Base-by-base conservation (phyloP, 805 yeast genomes). In the Myxozyma neglecta region DNA sequence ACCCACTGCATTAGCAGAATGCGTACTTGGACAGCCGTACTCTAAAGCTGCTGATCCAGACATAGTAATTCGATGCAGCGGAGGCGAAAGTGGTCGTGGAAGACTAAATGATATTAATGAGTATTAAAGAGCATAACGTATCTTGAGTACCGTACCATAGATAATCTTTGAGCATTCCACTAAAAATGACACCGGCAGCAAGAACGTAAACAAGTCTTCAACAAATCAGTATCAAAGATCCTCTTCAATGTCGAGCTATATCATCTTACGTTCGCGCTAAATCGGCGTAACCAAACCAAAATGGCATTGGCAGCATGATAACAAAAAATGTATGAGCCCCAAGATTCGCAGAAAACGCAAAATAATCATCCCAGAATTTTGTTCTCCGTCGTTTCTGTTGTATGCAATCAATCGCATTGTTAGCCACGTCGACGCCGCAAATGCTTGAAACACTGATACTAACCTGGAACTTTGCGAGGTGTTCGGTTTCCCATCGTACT, bases 291-390 rank as follows among this genome's bases (percentile, higher is more conserved):
- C 96, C 97, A 62, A 86, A 82, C 96, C 97, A 93, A 39, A 84
- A 79, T 11, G 94, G 89, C 9, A 88, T 72, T 0, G 99, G 99
- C 42, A 93, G 80, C 85, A 90, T 85, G 53, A 93, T 73, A 53
- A 94, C 96, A 73, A 93, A 93, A 72, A 94, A 94, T 0, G 97
- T 90, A 74, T 93, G 99, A 5, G 96, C 84, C 0, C 97, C 99
- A 65, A 94, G 78, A 69, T 88, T 86, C 16, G 98, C 97, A 2
- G 96, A 83, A 79, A 89, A 84, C 8, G 96, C 88, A 75, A 93
- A 93, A 70, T 88, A 94, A 32, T 79, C 70, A 75, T 92, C 97
- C 55, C 86, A 74, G 16, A 73, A 53, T 1, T 84, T 79, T 43
- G 74, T 72, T 60, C 96, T 78, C 11, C 78, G 14, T 5, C 32